Percentiles rank a stretch among this genome's conserved stretches.
Evolutionary conservation across 1,284 basidiomycete genomes (phyloP).

Genomic region (Ustilago nuda): DNA sequence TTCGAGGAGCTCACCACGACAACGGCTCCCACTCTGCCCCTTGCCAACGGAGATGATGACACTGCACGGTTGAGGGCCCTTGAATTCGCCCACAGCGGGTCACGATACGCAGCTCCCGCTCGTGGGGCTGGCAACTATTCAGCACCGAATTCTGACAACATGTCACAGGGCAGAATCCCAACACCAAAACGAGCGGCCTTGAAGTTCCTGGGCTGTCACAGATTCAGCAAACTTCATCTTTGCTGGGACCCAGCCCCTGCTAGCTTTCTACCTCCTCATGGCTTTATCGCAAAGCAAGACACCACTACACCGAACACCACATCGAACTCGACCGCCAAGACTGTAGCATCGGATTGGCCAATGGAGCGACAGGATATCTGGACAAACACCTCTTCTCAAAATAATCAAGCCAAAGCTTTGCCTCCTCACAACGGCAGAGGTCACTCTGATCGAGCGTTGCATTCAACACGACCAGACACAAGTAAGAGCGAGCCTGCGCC

Average conservation of each 20-base stretch:
- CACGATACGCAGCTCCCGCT: conserved; percentile 33
- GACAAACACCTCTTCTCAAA: conserved; percentile 48
- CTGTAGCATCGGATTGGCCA: conserved; percentile 41
- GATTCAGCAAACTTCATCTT: conserved; percentile 23
- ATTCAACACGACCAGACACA: not conserved
- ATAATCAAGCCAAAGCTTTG: conserved; percentile 31
- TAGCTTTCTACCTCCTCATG: not conserved
- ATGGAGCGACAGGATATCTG: conserved; percentile 56
- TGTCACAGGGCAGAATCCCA: no score
- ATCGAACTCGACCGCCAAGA: not conserved
- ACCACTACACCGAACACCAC: not conserved
- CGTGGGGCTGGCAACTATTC: conserved; percentile 29
- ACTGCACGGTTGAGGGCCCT: not conserved
- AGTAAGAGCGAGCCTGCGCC: no score
- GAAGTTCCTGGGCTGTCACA: conserved; percentile 14
- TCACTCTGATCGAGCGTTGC: no score
- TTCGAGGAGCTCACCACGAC: conserved; percentile 43
- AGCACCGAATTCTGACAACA: not conserved
- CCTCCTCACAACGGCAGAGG: conserved; percentile 18
- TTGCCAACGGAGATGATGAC: not conserved
- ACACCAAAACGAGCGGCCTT: conserved; percentile 23
- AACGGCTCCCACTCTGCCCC: not conserved
- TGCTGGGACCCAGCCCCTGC: conserved; percentile 38
- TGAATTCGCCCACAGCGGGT: conserved; percentile 25
- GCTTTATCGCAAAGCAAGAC: not conserved